Evolutionary conservation across 2,329 filamentous ascomycete genomes (phyloP).

Genomic region (Colletotrichum higginsianum): DNA sequence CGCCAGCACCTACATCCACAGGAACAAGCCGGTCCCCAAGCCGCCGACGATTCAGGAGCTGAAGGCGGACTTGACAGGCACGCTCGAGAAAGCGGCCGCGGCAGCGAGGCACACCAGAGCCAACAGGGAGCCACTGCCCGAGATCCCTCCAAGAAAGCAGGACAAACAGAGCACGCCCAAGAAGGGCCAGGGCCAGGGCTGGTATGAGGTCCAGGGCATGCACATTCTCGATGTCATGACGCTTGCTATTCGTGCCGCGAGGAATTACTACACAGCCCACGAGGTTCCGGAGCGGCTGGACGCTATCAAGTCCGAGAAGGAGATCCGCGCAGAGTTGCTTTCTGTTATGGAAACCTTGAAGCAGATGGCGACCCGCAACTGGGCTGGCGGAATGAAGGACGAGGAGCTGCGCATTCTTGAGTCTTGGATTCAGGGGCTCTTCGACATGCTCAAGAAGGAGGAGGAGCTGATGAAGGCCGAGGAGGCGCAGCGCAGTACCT

Average conservation of each 20-base stretch:
- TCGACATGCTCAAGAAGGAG: slow-evolving; percentile 82
- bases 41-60: slow-evolving; percentile 88
- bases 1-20: slow-evolving; percentile 93
- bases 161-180: slow-evolving; percentile 30
- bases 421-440: slow-evolving; percentile 85
- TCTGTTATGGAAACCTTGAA: slow-evolving; percentile 92
- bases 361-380: slow-evolving; percentile 89
- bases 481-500: slow-evolving; percentile 76
- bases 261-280: slow-evolving; percentile 96
- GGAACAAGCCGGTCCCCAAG: slow-evolving; percentile 84
- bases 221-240: slow-evolving; percentile 94
- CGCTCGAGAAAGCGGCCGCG: slow-evolving; percentile 78
- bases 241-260: slow-evolving; percentile 93
- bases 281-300: slow-evolving; percentile 89
- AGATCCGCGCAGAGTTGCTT: slow-evolving; percentile 87
- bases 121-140: slow-evolving; percentile 47
- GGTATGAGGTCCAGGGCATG: slow-evolving; percentile 91
- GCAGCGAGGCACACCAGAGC: slow-evolving; percentile 73
- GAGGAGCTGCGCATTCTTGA: slow-evolving; percentile 84
- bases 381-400: slow-evolving; percentile 83
- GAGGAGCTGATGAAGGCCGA: slow-evolving; percentile 84
- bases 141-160: slow-evolving; percentile 8
- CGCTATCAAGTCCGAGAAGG: slow-evolving; percentile 87
- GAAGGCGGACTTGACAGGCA: slow-evolving; percentile 75
- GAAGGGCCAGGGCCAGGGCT: slow-evolving; percentile 72